Evolutionary conservation across 1,284 basidiomycete species (phyloP).

Genomic region (Phlebopus sp.): DNA sequence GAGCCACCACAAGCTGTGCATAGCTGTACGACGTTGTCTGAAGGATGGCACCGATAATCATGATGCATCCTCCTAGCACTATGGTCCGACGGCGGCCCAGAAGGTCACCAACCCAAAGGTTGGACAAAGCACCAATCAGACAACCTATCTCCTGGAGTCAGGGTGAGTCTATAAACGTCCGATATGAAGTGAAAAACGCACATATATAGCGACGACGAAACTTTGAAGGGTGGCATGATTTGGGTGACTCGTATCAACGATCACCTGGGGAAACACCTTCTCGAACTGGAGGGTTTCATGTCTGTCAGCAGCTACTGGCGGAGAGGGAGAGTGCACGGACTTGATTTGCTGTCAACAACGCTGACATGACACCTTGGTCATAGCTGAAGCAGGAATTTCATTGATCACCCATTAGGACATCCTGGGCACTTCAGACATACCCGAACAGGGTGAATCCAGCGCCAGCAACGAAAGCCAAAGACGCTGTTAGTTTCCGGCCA

Average conservation of each 20-base stretch:
- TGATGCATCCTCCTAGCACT: constrained; percentile 46
- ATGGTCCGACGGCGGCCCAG: constrained; percentile 51
- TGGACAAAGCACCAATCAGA: constrained; percentile 47
- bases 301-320: constrained; percentile 3
- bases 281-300: constrained; percentile 22
- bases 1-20: constrained; percentile 49
- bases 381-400: constrained; percentile 21
- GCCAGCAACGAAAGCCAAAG: constrained; percentile 30
- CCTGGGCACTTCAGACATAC: constrained; percentile 14
- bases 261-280: constrained; percentile 26
- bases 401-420: neutral
- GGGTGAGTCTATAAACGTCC: neutral
- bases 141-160: constrained; percentile 28
- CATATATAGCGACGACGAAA: constrained; percentile 31
- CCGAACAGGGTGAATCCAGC: constrained; percentile 32
- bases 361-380: constrained; percentile 35
- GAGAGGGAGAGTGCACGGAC: constrained; percentile 11
- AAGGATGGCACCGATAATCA: constrained; percentile 52
- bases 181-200: constrained; percentile 5
- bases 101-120: constrained; percentile 46
- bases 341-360: constrained; percentile 28
- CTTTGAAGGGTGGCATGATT: constrained; percentile 33
- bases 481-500: constrained; percentile 21
- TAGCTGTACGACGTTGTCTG: constrained; percentile 47
- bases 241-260: constrained; percentile 26